Percentiles rank a stretch among this genome's conserved stretches.
Conservation (phyloP, 2,329 filamentous ascomycete genomes). For the Botryotinia convoluta region DNA sequence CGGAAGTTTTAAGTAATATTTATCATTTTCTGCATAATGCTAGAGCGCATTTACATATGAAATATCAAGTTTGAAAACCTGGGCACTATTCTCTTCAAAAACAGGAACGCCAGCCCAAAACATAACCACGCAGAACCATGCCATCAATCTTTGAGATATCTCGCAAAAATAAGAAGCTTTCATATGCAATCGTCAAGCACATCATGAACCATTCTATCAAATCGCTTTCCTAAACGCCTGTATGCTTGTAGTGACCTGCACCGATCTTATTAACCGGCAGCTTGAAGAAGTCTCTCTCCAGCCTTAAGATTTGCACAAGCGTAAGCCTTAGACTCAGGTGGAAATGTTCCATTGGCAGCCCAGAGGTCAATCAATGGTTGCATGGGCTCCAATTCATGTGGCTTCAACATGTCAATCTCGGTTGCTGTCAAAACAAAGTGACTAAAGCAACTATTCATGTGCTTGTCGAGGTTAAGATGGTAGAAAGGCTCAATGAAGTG, state of each 20-base stretch:
- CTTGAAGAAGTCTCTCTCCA: conserved; percentile 53
- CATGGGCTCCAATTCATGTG: conserved; percentile 93
- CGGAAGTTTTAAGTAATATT: background rate
- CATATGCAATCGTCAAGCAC: conserved; percentile 21
- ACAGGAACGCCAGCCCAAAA: conserved; percentile 18
- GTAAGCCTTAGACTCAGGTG: conserved; percentile 68
- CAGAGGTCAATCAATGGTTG: conserved; percentile 90
- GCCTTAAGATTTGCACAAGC: conserved; percentile 61
- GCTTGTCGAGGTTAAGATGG: conserved; percentile 75
- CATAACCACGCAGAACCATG: conserved; percentile 16
- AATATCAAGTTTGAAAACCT: conserved; percentile 5
- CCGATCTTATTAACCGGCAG: conserved; percentile 25
- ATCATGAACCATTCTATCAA: conserved; percentile 18
- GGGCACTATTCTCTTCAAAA: conserved; percentile 4
- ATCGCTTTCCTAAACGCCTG: conserved; percentile 20
- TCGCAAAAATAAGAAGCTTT: conserved; percentile 10
- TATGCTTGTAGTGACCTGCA: conserved; percentile 19
- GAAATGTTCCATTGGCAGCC: conserved; percentile 84
- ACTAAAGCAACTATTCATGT: conserved; percentile 83
- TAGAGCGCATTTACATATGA: background rate
- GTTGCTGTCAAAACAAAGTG: conserved; percentile 81
- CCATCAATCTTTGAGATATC: conserved; percentile 6
- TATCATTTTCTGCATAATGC: conserved; percentile 14
- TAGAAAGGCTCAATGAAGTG: conserved; percentile 86
- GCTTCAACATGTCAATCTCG: conserved; percentile 78